Conservation (phyloP, 1,284 basidiomycete species). For the Moesziomyces sp. region DNA sequence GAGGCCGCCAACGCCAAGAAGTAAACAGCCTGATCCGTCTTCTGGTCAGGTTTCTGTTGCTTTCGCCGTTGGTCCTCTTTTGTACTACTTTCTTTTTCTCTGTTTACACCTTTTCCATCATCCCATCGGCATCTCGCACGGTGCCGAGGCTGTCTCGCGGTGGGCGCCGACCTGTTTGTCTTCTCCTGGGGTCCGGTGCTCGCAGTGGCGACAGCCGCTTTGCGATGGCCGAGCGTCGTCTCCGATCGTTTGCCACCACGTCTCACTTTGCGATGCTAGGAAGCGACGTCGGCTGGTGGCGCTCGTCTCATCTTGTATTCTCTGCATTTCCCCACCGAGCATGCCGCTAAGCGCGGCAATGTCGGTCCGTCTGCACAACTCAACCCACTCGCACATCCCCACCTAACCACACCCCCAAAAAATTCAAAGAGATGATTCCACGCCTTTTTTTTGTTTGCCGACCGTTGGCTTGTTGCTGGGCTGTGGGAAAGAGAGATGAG, state of each 20-base stretch:
- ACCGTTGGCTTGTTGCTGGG: too few species aligned
- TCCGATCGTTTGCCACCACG: too few species aligned
- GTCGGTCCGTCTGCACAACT: too few species aligned
- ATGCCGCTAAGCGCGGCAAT: not conserved
- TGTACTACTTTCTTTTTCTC: slow-evolving; percentile 6
- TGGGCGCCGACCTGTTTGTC: too few species aligned
- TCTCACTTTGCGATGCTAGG: too few species aligned
- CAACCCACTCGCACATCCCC: slow-evolving; percentile 2
- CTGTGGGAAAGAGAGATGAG: not conserved
- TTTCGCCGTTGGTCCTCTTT: slow-evolving; percentile 13
- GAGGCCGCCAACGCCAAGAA: slow-evolving; percentile 93
- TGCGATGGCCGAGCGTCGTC: too few species aligned
- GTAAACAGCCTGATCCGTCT: slow-evolving; percentile 70
- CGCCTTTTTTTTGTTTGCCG: not conserved
- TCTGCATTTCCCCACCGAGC: slow-evolving; percentile 25
- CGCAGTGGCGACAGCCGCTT: too few species aligned
- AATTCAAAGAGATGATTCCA: slow-evolving; percentile 45
- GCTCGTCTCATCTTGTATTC: slow-evolving; percentile 28
- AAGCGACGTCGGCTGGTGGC: not conserved
- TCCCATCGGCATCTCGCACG: not conserved
- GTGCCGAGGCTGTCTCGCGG: too few species aligned
- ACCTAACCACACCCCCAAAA: slow-evolving; percentile 18
- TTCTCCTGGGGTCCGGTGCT: too few species aligned
- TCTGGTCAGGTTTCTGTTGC: not conserved
- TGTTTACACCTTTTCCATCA: not conserved